phyloP scores from a whole-genome alignment of 1,284 basidiomycete genomes.

The Moniliophthora roreri region DNA sequence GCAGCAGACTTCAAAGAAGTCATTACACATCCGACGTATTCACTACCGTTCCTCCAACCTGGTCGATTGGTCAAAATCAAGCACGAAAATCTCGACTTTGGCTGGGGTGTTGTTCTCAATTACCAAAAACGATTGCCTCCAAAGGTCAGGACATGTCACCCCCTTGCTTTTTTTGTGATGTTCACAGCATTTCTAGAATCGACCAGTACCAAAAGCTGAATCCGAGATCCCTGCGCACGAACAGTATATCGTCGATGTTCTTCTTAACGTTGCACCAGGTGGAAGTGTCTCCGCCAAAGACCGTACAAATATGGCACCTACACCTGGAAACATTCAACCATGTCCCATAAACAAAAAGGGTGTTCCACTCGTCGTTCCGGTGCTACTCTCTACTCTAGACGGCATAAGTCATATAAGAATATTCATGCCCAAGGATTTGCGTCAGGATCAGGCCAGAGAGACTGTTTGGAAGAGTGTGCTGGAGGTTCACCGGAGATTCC shows the following conservation, averaged over 20 bases:
- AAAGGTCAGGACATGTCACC: constrained; percentile 49
- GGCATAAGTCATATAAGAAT: constrained; percentile 87
- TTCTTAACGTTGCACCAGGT: constrained; percentile 79
- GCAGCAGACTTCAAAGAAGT: constrained; percentile 86
- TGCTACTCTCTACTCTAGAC: constrained; percentile 86
- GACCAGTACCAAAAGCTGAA: constrained; percentile 57
- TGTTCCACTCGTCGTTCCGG: constrained; percentile 85
- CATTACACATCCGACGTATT: constrained; percentile 93
- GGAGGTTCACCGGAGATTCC: constrained; percentile 90
- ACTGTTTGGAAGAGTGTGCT: constrained; percentile 87
- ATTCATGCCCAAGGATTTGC: constrained; percentile 88
- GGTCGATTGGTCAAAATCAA: constrained; percentile 91
- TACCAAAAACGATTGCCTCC: constrained; percentile 83
- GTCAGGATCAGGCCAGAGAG: constrained; percentile 74
- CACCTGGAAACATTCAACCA: constrained; percentile 74
- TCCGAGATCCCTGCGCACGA: constrained; percentile 75
- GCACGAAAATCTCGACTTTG: constrained; percentile 88
- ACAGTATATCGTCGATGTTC: constrained; percentile 93
- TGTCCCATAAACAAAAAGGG: constrained; percentile 74
- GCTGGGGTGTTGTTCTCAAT: constrained; percentile 94
- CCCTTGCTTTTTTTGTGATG: neutral
- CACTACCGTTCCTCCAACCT: constrained; percentile 90
- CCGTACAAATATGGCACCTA: constrained; percentile 48
- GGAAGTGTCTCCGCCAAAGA: constrained; percentile 62
- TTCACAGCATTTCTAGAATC: constrained; percentile 40